A percentile compares a stretch with the other conserved stretches of the same genome.
phyloP scores from a whole-genome alignment of 2,329 filamentous ascomycete species.

The Diaporthe vaccinii region DNA sequence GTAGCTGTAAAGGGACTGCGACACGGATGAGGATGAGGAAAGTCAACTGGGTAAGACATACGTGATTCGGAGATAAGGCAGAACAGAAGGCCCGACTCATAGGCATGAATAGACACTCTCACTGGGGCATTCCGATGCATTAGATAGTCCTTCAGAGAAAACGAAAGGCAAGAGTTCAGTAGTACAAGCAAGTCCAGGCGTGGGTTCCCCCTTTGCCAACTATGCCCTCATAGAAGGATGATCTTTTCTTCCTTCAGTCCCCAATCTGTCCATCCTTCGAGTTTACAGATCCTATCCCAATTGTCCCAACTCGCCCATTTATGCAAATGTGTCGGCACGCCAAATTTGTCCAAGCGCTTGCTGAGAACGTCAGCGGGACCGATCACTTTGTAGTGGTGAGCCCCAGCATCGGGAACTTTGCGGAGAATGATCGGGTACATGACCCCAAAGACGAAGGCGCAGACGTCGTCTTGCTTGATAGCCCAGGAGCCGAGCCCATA shows the following conservation, averaged over 20 bases:
- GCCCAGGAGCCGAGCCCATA: not conserved
- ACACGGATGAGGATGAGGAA: no score
- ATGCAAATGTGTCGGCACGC: not conserved
- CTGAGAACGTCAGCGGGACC: not conserved
- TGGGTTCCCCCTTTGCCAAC: not conserved
- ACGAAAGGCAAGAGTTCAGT: no score
- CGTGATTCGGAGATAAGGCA: no score
- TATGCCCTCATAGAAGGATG: not conserved
- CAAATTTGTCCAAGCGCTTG: not conserved
- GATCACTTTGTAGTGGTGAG: not conserved
- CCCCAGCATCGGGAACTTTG: not conserved
- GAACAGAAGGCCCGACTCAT: no score
- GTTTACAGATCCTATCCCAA: not conserved
- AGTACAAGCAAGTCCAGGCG: not conserved
- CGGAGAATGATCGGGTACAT: not conserved
- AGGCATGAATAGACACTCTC: no score
- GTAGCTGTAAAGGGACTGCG: no score
- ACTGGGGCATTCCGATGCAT: no score
- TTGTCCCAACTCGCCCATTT: fast-evolving
- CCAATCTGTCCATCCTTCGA: not conserved
- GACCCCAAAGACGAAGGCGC: not conserved
- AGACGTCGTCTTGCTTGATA: not conserved
- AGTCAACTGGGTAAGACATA: no score
- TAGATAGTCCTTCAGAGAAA: no score
- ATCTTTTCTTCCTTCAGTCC: not conserved